phyloP scores from a whole-genome alignment of 2,329 filamentous ascomycete species.

The Aschersonia sp. region DNA sequence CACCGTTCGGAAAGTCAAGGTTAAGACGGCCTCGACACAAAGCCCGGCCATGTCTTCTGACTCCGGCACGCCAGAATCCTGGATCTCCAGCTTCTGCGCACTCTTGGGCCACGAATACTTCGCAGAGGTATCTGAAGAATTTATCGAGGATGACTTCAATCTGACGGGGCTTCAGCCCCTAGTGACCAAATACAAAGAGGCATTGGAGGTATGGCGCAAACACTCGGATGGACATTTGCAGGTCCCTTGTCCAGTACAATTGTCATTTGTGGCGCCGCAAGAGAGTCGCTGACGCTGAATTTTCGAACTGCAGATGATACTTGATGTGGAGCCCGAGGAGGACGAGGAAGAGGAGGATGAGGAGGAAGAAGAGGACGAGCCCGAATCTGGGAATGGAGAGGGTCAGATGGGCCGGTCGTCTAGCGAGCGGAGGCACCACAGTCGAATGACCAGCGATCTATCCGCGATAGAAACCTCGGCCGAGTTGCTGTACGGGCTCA shows the following conservation, averaged over 20 bases:
- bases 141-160: conserved; percentile 99
- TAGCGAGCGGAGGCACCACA: conserved; percentile 59
- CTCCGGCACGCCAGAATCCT: conserved; percentile 62
- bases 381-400: conserved; percentile 46
- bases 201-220: conserved; percentile 53
- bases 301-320: conserved; percentile 56
- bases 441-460: conserved; percentile 79
- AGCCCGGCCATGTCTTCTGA: conserved; percentile 38
- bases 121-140: conserved; percentile 95
- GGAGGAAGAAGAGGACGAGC: conserved; percentile 61
- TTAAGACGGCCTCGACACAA: neutral
- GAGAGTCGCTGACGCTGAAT: neutral
- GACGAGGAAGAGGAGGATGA: conserved; percentile 78
- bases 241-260: too few species aligned
- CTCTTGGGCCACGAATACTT: conserved; percentile 97
- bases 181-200: conserved; percentile 98
- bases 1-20: too few species aligned
- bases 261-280: neutral
- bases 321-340: conserved; percentile 94
- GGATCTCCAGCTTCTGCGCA: conserved; percentile 96
- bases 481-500: conserved; percentile 95
- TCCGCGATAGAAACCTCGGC: conserved; percentile 94
- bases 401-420: conserved; percentile 29
- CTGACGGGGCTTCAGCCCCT: conserved; percentile 88
- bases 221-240: neutral